phyloP scores from a whole-genome alignment of 2,329 filamentous ascomycete species.

The Aureobasidium pullulans region DNA sequence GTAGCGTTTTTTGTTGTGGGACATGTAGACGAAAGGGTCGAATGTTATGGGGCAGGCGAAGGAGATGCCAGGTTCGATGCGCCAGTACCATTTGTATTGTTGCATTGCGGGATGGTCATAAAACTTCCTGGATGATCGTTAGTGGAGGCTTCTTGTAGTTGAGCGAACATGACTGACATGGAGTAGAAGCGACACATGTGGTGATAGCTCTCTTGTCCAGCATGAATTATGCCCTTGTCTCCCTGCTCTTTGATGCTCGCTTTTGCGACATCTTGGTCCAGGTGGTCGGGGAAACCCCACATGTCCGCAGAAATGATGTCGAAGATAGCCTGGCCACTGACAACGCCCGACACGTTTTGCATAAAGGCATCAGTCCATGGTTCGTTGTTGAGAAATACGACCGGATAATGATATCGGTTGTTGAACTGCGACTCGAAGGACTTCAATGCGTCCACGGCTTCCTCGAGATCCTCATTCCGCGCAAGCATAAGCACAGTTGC shows the following conservation, averaged over 20 bases:
- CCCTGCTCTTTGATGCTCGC: not conserved
- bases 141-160: not conserved
- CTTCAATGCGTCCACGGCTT: slow-evolving; percentile 34
- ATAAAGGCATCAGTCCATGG: slow-evolving; percentile 34
- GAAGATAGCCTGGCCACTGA: slow-evolving; percentile 29
- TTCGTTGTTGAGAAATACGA: slow-evolving; percentile 42
- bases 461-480: slow-evolving; percentile 37
- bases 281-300: slow-evolving; percentile 34
- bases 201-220: slow-evolving; percentile 25
- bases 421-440: slow-evolving; percentile 41
- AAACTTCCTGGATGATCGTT: slow-evolving; percentile 20
- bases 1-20: slow-evolving; percentile 29
- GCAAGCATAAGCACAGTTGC: slow-evolving; percentile 35
- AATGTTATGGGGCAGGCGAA: slow-evolving; percentile 44
- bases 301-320: slow-evolving; percentile 35
- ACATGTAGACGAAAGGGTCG: slow-evolving; percentile 32
- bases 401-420: slow-evolving; percentile 41
- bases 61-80: slow-evolving; percentile 52
- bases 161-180: slow-evolving; percentile 20
- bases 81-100: slow-evolving; percentile 54
- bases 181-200: slow-evolving; percentile 36
- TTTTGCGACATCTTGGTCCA: not conserved
- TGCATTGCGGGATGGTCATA: slow-evolving; percentile 33
- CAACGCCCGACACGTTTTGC: slow-evolving; percentile 27
- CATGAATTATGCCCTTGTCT: slow-evolving; percentile 12